Percentiles rank a stretch among this genome's conserved stretches.
Conservation (phyloP, 208 protist species). For the Acanthamoeba lenticulata region DNA sequence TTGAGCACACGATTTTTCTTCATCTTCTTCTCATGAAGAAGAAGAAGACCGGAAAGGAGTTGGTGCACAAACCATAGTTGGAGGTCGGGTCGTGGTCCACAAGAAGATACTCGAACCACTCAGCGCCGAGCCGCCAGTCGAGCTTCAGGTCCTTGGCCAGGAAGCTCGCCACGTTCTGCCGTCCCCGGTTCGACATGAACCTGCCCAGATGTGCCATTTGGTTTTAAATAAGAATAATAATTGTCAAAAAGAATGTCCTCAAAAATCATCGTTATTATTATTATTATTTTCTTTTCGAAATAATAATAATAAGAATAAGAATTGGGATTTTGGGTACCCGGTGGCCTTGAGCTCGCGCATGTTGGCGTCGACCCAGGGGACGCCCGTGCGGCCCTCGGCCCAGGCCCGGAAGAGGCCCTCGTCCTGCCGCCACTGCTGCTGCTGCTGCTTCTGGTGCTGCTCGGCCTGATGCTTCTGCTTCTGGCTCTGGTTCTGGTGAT, state of each 20-base stretch:
- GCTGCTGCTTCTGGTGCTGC: neutral
- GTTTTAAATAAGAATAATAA: neutral
- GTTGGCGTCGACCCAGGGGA: slow-evolving; percentile 93
- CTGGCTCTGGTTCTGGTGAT: neutral
- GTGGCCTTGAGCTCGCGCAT: slow-evolving; percentile 91
- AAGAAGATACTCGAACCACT: slow-evolving; percentile 90
- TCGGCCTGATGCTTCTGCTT: neutral
- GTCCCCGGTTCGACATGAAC: slow-evolving; percentile 76
- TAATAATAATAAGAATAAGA: too few species aligned
- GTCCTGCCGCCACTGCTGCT: slow-evolving; percentile 17
- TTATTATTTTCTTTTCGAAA: too few species aligned
- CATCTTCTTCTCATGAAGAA: too few species aligned
- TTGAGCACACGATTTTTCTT: too few species aligned
- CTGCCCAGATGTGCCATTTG: slow-evolving; percentile 60
- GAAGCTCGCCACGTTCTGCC: slow-evolving; percentile 82
- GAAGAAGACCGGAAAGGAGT: neutral
- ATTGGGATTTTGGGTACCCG: slow-evolving; percentile 90
- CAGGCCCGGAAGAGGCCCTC: slow-evolving; percentile 77
- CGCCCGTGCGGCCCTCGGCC: slow-evolving; percentile 89
- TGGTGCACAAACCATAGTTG: slow-evolving; percentile 76
- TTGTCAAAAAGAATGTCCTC: neutral
- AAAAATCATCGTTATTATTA: too few species aligned
- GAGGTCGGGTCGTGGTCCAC: slow-evolving; percentile 91
- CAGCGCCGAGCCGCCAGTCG: slow-evolving; percentile 92
- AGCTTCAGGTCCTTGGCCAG: slow-evolving; percentile 88